Percentiles rank a stretch among this genome's conserved stretches.
These are phyloP conservation scores for Telopea speciosissima DNA, from an alignment of 177 flowering plant species.

Conservation along the genomic window DNA sequence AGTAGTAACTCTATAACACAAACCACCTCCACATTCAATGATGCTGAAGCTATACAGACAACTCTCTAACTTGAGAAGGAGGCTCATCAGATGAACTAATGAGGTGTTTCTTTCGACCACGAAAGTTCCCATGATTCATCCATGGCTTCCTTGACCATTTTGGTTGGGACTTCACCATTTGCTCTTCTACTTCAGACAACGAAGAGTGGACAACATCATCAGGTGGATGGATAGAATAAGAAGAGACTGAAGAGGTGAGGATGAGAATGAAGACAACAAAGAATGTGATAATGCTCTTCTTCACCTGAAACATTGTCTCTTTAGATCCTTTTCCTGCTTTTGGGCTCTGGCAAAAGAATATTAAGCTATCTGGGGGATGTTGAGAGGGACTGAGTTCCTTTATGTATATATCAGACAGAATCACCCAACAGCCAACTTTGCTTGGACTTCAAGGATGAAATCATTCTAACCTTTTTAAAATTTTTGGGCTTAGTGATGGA, in stretches of 20 bases:
- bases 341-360: too few species aligned
- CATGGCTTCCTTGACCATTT: constrained; percentile 26
- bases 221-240: constrained; percentile 5
- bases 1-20: background rate
- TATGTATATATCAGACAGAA: too few species aligned
- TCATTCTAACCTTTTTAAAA: background rate
- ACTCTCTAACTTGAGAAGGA: constrained; percentile 21
- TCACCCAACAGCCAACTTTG: background rate
- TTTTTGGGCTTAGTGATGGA: too few species aligned
- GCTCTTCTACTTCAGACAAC: background rate
- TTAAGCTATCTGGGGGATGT: background rate
- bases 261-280: too few species aligned
- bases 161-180: constrained; percentile 1
- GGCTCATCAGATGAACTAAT: constrained; percentile 16
- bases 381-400: background rate
- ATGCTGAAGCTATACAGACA: constrained; percentile 19
- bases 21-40: background rate
- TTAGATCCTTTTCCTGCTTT: too few species aligned
- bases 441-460: background rate
- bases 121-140: constrained; percentile 55
- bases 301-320: too few species aligned
- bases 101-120: constrained; percentile 41
- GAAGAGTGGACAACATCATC: too few species aligned
- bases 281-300: too few species aligned
- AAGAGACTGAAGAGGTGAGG: too few species aligned